phyloP scores from a whole-genome alignment of 352 stramenopile genomes.

The Thalassiosira livingstoniorum region DNA sequence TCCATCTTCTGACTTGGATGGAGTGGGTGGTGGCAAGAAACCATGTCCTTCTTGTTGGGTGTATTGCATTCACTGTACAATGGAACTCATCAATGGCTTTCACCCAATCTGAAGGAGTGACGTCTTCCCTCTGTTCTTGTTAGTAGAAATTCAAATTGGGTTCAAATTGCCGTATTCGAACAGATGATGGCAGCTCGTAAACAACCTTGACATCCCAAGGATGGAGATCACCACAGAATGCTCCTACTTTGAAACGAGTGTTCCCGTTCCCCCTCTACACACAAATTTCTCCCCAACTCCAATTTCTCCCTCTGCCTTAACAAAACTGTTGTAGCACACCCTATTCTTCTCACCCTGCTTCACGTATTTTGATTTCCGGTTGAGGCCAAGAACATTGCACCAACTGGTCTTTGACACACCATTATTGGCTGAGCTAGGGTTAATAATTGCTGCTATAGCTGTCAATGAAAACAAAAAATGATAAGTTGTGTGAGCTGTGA shows the following conservation, averaged over 20 bases:
- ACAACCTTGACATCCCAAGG: not conserved
- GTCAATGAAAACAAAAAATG: no score
- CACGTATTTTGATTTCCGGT: conserved; percentile 10
- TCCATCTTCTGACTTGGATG: not conserved
- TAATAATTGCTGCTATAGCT: not conserved
- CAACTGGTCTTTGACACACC: not conserved
- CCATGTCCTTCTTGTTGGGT: conserved; percentile 14
- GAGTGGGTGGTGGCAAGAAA: not conserved
- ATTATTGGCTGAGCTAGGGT: not conserved
- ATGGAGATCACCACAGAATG: not conserved
- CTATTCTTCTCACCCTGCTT: not conserved
- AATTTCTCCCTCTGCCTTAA: not conserved
- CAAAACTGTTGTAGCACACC: not conserved
- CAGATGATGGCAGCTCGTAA: not conserved
- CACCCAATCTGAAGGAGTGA: not conserved
- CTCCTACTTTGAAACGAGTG: not conserved
- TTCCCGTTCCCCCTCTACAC: not conserved
- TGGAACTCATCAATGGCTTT: not conserved
- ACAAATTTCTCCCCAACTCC: conserved; percentile 1
- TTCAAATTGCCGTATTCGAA: not conserved
- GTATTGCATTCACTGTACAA: not conserved
- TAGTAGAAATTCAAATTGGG: not conserved
- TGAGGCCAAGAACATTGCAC: not conserved
- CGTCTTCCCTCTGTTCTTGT: not conserved
- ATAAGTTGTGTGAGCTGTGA: no score